Evolutionary conservation across 768 basidiomycete species (phyloP).

Genomic region (Dentipellis sp.): DNA sequence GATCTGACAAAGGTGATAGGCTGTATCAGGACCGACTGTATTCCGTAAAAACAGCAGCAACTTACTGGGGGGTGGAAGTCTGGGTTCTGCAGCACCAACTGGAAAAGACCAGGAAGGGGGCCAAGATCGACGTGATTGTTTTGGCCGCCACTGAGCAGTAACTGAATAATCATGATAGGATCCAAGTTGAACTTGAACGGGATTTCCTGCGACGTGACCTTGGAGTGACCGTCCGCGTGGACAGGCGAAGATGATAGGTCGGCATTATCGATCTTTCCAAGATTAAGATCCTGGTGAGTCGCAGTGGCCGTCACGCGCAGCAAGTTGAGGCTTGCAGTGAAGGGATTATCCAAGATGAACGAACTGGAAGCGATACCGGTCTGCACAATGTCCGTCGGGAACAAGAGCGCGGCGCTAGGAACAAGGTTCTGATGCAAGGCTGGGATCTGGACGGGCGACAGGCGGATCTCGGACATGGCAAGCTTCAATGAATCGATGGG

Average conservation of each 20-base stretch:
- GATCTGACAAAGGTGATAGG: slow-evolving; percentile 27
- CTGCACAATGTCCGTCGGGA: slow-evolving; percentile 52
- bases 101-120: slow-evolving; percentile 44
- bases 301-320: slow-evolving; percentile 45
- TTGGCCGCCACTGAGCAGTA: slow-evolving; percentile 41
- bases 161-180: slow-evolving; percentile 48
- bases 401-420: slow-evolving; percentile 40
- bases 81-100: slow-evolving; percentile 42
- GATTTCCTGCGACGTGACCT: slow-evolving; percentile 44
- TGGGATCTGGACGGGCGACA: slow-evolving; percentile 57
- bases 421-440: slow-evolving; percentile 57
- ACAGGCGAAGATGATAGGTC: slow-evolving; percentile 51
- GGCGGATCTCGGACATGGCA: slow-evolving; percentile 49
- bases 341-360: slow-evolving; percentile 57
- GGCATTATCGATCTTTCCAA: slow-evolving; percentile 50
- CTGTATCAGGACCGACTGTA: no score
- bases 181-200: slow-evolving; percentile 59
- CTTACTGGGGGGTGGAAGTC: slow-evolving; percentile 42
- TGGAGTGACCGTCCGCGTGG: slow-evolving; percentile 47
- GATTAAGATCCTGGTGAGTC: slow-evolving; percentile 41
- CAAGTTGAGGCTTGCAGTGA: slow-evolving; percentile 63
- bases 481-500: slow-evolving; percentile 49
- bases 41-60: neutral
- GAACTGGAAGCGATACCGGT: slow-evolving; percentile 51
- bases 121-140: slow-evolving; percentile 54